phyloP scores from a whole-genome alignment of 2,329 filamentous ascomycete species.

The Zasmidium citrigriseum region DNA sequence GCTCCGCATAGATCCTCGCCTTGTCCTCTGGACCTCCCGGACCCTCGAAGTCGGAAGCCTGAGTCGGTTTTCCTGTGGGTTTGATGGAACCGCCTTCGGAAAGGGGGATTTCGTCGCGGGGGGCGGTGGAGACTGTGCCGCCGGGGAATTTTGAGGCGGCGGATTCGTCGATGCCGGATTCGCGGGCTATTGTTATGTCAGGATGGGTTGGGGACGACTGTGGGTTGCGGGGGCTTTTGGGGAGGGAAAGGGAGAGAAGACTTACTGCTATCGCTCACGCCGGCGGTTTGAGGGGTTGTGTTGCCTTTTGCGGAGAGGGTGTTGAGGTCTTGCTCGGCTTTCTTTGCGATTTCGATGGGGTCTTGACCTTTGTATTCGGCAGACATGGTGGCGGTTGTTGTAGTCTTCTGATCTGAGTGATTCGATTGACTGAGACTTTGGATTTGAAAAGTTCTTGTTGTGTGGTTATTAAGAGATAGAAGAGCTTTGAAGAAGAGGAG shows the following conservation, averaged over 20 bases:
- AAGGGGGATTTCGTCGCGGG: slow-evolving; percentile 47
- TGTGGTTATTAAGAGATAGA: background rate
- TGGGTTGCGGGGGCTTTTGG: background rate
- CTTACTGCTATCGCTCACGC: slow-evolving; percentile 3
- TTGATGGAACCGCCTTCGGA: slow-evolving; percentile 48
- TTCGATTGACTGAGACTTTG: slow-evolving; percentile 11
- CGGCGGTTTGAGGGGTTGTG: slow-evolving; percentile 7
- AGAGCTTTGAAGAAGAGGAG: background rate
- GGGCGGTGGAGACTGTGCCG: slow-evolving; percentile 45
- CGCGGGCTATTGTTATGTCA: slow-evolving; percentile 36
- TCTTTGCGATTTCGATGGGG: slow-evolving; percentile 46
- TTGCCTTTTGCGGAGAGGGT: slow-evolving; percentile 39
- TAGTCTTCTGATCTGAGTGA: background rate
- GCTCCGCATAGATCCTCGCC: slow-evolving; percentile 38
- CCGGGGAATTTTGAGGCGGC: slow-evolving; percentile 48
- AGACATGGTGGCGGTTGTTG: slow-evolving; percentile 41
- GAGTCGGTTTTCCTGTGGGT: slow-evolving; percentile 44
- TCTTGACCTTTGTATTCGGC: slow-evolving; percentile 43
- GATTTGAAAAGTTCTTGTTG: background rate
- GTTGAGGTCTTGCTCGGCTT: slow-evolving; percentile 53
- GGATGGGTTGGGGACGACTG: background rate
- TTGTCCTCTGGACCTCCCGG: slow-evolving; percentile 51
- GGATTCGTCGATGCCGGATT: slow-evolving; percentile 51
- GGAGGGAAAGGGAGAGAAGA: background rate
- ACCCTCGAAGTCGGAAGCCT: slow-evolving; percentile 52